Evolutionary conservation across 2,329 filamentous ascomycete genomes (phyloP).

Genomic region (Microcera coccophila): DNA sequence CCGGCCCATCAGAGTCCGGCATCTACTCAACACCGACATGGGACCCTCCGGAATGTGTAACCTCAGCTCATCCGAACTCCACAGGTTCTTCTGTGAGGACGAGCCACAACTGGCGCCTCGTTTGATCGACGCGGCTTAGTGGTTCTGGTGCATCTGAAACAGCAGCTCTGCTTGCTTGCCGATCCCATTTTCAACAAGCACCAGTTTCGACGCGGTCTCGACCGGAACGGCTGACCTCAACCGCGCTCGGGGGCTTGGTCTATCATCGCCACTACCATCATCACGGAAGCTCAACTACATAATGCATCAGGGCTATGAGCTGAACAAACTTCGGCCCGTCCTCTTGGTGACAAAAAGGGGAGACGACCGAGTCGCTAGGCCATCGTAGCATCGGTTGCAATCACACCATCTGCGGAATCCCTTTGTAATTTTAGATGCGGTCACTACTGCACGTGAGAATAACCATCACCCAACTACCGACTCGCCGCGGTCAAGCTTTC

Average conservation of each 20-base stretch:
- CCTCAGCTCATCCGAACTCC: too few relatives aligned
- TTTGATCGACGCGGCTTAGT: slow-evolving; percentile 3
- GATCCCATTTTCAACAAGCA: slow-evolving; percentile 21
- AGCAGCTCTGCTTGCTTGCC: slow-evolving; percentile 20
- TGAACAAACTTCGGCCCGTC: neutral
- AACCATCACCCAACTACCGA: neutral
- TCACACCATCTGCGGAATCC: slow-evolving; percentile 5
- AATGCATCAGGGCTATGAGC: neutral
- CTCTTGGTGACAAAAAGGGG: neutral
- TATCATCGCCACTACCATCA: too few relatives aligned
- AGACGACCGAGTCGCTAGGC: slow-evolving; percentile 1
- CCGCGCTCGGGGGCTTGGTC: neutral
- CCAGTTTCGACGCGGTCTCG: neutral
- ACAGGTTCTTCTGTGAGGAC: slow-evolving; percentile 4
- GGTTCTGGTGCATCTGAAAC: slow-evolving; percentile 15
- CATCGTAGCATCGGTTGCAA: neutral
- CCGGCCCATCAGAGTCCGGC: too few relatives aligned
- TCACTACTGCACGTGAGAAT: slow-evolving; percentile 2
- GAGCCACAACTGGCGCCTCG: slow-evolving; percentile 8
- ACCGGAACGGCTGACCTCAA: neutral
- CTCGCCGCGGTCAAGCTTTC: neutral
- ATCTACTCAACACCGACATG: too few relatives aligned
- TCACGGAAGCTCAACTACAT: too few relatives aligned
- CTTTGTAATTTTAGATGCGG: slow-evolving; percentile 6
- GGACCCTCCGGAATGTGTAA: too few relatives aligned